Evolutionary conservation across 768 basidiomycete genomes (phyloP), one percentile per base, ranked within the genome.

Genomic region (Mycena pura): DNA sequence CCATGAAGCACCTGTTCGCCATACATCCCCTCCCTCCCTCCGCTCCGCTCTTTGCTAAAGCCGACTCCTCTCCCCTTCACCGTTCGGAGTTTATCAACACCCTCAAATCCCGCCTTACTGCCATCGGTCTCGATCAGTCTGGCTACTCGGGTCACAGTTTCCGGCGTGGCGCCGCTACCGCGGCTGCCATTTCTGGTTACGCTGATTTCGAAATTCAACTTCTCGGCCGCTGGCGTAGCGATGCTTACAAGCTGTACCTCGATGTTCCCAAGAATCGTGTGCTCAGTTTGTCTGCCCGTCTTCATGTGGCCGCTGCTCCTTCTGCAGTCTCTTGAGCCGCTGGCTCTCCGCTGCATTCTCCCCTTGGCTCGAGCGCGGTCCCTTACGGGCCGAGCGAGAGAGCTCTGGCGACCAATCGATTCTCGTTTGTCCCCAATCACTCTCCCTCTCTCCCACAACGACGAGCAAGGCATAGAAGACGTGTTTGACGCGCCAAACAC

Each of bases 181-280:
- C 73, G 7, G 76, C 77, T 3, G 69, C 70, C 2, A 59, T 68
- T 6, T 74, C 66, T 0, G 74, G 76, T 1, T 74, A 68, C 53
- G 51, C 67, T 0, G 74, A 76, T 29, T 67, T 72, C 39, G 72
- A 79, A 50, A 77, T 79, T 31, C 76, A 79, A 63, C 71, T 74
- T 8, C 67, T 78, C 2, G 74, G 77, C 3, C 70, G 72, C 9
- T 77, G 77, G 77, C 63, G 68, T 5, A 76, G 76, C 52, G 71
- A 78, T 41, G 69, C 72, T 10, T 78, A 77, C 71, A 76, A 75
- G 41, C 70, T 77, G 4, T 78, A 79, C 65, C 69, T 78, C 19
- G 77, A 79, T 10, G 47, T 65, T 2, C 59, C 67, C 1, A 19
- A 22, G 2, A 51, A 68, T 13, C 63, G 68, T 0, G 44, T 75